Evolutionary conservation across 2,329 filamentous ascomycete genomes (phyloP).

Genomic region (Colletotrichum zoysiae): DNA sequence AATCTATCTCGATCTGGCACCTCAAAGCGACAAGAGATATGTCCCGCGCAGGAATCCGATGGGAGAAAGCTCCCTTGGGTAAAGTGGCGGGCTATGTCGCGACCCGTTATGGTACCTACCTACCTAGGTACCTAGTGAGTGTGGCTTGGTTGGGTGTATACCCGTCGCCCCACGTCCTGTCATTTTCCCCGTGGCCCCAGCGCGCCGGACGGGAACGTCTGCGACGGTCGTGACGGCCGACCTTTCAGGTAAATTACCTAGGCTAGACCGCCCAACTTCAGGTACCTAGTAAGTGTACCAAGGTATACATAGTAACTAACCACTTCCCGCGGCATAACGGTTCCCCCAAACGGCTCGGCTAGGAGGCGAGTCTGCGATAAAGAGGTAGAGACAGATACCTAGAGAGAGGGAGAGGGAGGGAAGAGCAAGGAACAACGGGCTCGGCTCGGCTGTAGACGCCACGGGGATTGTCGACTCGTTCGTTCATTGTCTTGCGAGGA

Average conservation of each 20-base stretch:
- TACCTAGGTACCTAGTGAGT: neutral
- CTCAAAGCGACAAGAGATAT: conserved; percentile 19
- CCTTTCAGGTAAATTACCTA: conserved; percentile 32
- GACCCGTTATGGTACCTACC: neutral
- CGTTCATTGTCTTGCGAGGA: neutral
- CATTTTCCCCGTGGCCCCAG: conserved; percentile 14
- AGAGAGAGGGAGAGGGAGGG: neutral
- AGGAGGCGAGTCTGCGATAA: neutral
- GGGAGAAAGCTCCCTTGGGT: conserved; percentile 18
- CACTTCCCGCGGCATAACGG: conserved; percentile 7
- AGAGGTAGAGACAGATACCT: neutral
- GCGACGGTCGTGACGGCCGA: conserved; percentile 9
- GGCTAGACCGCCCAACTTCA: neutral
- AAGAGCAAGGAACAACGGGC: neutral
- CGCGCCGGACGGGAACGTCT: neutral
- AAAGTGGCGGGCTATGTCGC: conserved; percentile 8
- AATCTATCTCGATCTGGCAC: conserved; percentile 39
- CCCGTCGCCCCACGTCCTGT: neutral
- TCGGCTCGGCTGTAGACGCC: neutral
- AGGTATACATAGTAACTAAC: no score
- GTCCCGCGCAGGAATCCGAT: neutral
- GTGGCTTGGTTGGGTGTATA: neutral
- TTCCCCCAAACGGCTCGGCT: neutral
- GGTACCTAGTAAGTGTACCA: neutral
- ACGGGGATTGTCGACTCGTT: neutral